Evolutionary conservation across 148 eudicot species (phyloP).

Genomic region (Fagopyrum esculentum): DNA sequence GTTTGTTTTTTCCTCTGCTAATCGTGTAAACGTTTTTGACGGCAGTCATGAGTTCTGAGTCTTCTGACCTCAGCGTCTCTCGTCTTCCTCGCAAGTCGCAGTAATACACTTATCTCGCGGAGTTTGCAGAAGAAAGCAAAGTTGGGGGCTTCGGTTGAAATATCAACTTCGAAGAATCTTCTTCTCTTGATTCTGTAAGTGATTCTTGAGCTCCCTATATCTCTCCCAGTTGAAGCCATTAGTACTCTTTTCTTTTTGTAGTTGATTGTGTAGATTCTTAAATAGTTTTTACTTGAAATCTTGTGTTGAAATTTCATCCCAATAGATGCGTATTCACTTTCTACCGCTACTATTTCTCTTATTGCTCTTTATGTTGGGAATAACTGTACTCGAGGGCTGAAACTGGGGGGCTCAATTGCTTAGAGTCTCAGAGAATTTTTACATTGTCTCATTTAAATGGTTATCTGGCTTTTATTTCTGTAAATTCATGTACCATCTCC

Average conservation of each 20-base stretch:
- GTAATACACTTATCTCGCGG: background rate
- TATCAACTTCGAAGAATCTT: background rate
- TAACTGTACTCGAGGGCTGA: too few relatives aligned
- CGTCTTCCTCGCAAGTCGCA: too few relatives aligned
- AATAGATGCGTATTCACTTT: background rate
- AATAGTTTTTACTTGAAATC: background rate
- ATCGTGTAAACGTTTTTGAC: too few relatives aligned
- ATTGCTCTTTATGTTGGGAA: too few relatives aligned
- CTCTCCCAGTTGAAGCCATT: background rate
- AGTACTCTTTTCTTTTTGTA: background rate
- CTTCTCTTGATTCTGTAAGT: conserved; percentile 6
- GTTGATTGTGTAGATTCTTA: background rate
- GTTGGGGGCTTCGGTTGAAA: background rate
- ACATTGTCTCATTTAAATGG: background rate
- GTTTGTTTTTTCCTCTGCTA: too few relatives aligned
- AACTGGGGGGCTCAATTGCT: too few relatives aligned
- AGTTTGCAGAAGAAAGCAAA: background rate
- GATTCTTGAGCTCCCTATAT: background rate
- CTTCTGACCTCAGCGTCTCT: too few relatives aligned
- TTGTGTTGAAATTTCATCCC: background rate
- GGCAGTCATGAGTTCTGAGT: too few relatives aligned
- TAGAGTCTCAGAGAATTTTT: background rate
- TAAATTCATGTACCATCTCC: background rate
- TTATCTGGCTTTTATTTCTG: background rate
- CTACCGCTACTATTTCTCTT: background rate